phyloP scores from a whole-genome alignment of 495 filamentous ascomycete species.

The Xylaria cubensis region DNA sequence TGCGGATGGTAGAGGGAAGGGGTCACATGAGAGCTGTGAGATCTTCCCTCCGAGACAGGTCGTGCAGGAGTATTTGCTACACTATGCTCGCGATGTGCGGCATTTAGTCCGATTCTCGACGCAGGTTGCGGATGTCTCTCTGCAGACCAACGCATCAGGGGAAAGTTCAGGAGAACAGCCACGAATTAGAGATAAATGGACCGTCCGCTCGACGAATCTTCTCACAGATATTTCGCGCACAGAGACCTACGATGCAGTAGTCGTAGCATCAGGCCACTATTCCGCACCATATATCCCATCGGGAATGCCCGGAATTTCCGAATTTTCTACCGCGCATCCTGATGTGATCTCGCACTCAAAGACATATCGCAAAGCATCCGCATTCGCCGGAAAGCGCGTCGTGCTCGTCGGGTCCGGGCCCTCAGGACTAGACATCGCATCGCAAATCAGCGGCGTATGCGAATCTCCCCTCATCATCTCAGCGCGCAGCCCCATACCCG shows the following conservation, averaged over 20 bases:
- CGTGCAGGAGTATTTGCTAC: conserved; percentile 75
- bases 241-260: conserved; percentile 74
- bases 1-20: conserved; percentile 20
- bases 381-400: conserved; percentile 60
- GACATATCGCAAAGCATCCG: conserved; percentile 67
- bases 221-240: conserved; percentile 47
- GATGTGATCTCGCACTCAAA: conserved; percentile 80
- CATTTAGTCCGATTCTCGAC: conserved; percentile 52
- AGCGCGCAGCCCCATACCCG: conserved; percentile 44
- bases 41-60: conserved; percentile 74
- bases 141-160: conserved; percentile 23
- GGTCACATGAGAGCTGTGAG: conserved; percentile 49
- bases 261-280: conserved; percentile 87
- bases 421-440: conserved; percentile 80
- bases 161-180: conserved; percentile 15
- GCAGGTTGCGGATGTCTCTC: conserved; percentile 45
- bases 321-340: conserved; percentile 65
- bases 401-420: conserved; percentile 80
- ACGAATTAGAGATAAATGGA: conserved; percentile 48
- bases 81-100: conserved; percentile 71
- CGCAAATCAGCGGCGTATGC: conserved; percentile 67
- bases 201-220: conserved; percentile 52
- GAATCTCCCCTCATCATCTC: conserved; percentile 51
- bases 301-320: conserved; percentile 45
- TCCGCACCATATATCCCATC: conserved; percentile 71